These are phyloP conservation scores for Jackrogersella minutella DNA, from an alignment of 495 filamentous ascomycete genomes.

Conservation along the genomic window DNA sequence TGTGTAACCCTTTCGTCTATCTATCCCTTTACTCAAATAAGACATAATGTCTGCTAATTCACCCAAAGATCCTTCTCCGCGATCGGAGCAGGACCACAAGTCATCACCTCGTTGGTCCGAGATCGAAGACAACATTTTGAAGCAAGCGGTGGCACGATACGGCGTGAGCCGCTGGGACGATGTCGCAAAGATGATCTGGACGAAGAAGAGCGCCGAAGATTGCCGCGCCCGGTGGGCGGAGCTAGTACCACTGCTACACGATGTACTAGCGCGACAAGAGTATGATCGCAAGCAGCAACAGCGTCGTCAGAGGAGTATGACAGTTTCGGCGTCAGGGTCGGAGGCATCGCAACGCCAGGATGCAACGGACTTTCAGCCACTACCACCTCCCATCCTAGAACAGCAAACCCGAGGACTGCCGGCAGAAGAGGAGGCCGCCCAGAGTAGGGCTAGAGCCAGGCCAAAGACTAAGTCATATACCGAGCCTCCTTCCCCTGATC, in stretches of 20 bases:
- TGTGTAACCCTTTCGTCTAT: not conserved
- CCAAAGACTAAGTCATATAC: not conserved
- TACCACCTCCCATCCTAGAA: not conserved
- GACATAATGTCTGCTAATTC: not conserved
- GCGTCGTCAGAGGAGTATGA: conserved; percentile 10
- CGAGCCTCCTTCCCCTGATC: not conserved
- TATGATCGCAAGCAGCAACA: not conserved
- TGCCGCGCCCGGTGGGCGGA: conserved; percentile 26
- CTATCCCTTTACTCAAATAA: not conserved
- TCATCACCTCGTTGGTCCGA: conserved; percentile 19
- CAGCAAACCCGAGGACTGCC: not conserved
- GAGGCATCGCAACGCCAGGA: not conserved
- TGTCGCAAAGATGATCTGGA: conserved; percentile 28
- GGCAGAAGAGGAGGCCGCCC: not conserved
- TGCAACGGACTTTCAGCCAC: not conserved
- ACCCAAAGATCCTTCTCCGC: not conserved
- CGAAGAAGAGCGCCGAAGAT: conserved; percentile 19
- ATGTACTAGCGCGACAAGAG: conserved; percentile 1
- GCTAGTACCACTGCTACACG: conserved; percentile 15
- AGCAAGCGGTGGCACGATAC: conserved; percentile 21
- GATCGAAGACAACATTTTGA: conserved; percentile 33
- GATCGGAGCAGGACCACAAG: not conserved
- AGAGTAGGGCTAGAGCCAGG: not conserved
- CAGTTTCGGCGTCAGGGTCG: not conserved
- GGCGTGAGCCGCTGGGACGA: conserved; percentile 31